Conservation (phyloP, 345 rosid species). For the Barbarea vulgaris region DNA sequence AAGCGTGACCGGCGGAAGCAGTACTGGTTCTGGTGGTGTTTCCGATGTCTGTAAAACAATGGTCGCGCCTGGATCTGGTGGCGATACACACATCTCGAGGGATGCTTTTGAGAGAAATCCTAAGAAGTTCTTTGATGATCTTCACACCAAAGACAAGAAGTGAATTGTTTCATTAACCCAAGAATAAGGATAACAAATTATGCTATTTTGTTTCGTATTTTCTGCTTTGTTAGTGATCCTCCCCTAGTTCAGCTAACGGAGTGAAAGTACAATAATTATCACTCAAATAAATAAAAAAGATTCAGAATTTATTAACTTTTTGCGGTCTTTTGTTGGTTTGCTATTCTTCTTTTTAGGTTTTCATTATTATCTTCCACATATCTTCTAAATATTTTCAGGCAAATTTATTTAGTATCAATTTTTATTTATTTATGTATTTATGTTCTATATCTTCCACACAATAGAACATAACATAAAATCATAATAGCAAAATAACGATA, state of each 20-base stretch:
- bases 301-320: not conserved
- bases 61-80: constrained; percentile 16
- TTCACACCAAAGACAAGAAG: constrained; percentile 21
- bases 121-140: constrained; percentile 27
- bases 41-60: not conserved
- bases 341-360: not conserved
- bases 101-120: constrained; percentile 15
- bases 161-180: not conserved
- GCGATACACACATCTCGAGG: not conserved
- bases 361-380: not conserved
- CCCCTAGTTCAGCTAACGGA: not conserved
- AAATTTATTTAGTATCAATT: not conserved
- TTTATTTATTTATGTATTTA: not conserved
- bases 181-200: not conserved
- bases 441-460: not conserved
- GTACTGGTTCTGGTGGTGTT: not conserved
- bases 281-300: not conserved
- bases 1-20: not conserved
- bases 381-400: not conserved
- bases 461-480: not conserved
- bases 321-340: not conserved
- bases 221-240: not conserved
- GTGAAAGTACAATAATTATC: constrained; percentile 9
- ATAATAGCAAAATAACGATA: constrained; percentile 7
- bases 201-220: not conserved